These are phyloP conservation scores for Oenanthe sinensis DNA, from an alignment of 129 eudicot species.

Conservation along the genomic window DNA sequence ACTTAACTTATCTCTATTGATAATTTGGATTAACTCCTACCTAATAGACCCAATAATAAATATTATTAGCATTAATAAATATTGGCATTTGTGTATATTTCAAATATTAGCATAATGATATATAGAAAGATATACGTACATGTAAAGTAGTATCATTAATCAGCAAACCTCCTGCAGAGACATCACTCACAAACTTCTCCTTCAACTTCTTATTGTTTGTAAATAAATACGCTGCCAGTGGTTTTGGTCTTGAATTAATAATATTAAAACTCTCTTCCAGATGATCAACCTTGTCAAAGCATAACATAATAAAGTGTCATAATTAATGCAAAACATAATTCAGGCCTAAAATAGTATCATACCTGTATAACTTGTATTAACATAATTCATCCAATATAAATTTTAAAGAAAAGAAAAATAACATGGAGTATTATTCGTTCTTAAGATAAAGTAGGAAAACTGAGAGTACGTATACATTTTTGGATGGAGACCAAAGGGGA, in stretches of 20 bases:
- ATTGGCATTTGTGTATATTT: background rate
- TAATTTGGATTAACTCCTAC: background rate
- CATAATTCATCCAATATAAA: background rate
- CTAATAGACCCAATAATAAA: background rate
- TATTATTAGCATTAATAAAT: background rate
- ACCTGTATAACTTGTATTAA: background rate
- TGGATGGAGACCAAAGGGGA: background rate
- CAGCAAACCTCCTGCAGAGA: slow-evolving; percentile 70
- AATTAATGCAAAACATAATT: slow-evolving; percentile 5
- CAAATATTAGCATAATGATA: background rate
- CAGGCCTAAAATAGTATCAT: background rate
- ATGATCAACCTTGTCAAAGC: slow-evolving; percentile 51
- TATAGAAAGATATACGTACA: slow-evolving; percentile 28
- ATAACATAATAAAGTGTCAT: slow-evolving; percentile 9
- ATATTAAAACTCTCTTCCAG: slow-evolving; percentile 54
- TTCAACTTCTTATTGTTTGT: slow-evolving; percentile 63
- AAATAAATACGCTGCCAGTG: slow-evolving; percentile 82
- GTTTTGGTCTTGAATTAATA: slow-evolving; percentile 59
- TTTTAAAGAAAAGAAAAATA: background rate
- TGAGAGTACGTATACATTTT: background rate
- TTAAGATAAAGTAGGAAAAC: background rate
- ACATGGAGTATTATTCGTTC: background rate
- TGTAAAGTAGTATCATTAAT: slow-evolving; percentile 65
- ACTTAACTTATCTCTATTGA: background rate
- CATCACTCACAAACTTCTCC: slow-evolving; percentile 50